These are phyloP conservation scores for Nicotiana rustica DNA, from an alignment of 305 asterid genomes.

Conservation along the genomic window DNA sequence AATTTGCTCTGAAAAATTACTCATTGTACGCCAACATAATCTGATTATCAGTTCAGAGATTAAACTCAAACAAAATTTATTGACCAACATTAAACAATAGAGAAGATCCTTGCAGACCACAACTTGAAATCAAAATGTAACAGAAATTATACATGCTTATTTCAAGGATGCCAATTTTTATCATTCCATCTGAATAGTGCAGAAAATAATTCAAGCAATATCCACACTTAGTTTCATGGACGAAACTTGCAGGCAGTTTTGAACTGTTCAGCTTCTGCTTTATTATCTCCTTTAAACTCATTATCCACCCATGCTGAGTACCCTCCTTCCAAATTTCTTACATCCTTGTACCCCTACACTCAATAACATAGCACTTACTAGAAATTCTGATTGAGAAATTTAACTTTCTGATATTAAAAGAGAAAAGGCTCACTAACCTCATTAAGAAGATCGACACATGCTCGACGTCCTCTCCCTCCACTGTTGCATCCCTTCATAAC, in stretches of 20 bases:
- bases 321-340: conserved; percentile 41
- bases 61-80: no score
- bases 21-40: no score
- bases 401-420: not conserved
- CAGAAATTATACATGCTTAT: not conserved
- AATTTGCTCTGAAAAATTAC: no score
- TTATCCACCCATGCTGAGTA: conserved; percentile 46
- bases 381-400: not conserved
- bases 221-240: conserved; percentile 22
- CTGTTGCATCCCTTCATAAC: conserved; percentile 39
- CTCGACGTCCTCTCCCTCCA: conserved; percentile 37
- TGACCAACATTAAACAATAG: no score
- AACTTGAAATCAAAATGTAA: no score
- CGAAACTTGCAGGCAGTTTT: conserved; percentile 46
- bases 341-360: conserved; percentile 39
- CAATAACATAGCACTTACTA: not conserved
- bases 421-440: conserved; percentile 21
- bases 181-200: not conserved
- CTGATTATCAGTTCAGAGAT: no score
- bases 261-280: conserved; percentile 32
- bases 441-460: conserved; percentile 44
- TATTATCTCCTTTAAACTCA: conserved; percentile 37
- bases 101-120: no score
- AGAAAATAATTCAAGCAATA: no score
- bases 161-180: no score